phyloP scores from a whole-genome alignment of 176 grass and related monocot genomes.

The Cenchrus purpureus region DNA sequence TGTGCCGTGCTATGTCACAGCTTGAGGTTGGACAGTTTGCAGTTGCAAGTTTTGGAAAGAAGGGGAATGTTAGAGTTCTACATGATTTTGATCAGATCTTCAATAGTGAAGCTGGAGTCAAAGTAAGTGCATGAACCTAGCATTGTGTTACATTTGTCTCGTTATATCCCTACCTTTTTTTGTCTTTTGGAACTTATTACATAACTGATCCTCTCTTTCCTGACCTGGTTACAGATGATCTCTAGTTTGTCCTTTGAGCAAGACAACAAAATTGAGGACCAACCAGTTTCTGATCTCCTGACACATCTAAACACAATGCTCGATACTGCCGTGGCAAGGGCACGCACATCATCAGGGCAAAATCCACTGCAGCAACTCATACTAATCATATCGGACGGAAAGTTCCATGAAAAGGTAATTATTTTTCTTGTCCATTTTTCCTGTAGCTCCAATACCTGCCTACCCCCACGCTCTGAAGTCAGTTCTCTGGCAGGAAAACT shows the following conservation, averaged over 20 bases:
- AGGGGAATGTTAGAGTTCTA: slow-evolving; percentile 76
- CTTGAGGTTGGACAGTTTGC: slow-evolving; percentile 95
- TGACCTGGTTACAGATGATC: slow-evolving; percentile 64
- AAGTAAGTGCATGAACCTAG: slow-evolving; percentile 49
- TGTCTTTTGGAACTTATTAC: background rate
- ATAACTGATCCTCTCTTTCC: slow-evolving; percentile 17
- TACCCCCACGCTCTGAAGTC: slow-evolving; percentile 35
- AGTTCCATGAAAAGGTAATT: slow-evolving; percentile 86
- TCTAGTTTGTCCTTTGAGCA: slow-evolving; percentile 92
- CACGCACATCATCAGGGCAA: slow-evolving; percentile 79
- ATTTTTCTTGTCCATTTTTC: slow-evolving; percentile 4
- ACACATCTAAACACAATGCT: slow-evolving; percentile 82
- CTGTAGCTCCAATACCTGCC: background rate
- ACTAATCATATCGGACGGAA: slow-evolving; percentile 89
- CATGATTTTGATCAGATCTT: slow-evolving; percentile 98
- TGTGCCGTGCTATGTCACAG: slow-evolving; percentile 93
- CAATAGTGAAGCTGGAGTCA: slow-evolving; percentile 79
- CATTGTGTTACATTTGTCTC: slow-evolving; percentile 1
- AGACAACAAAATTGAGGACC: slow-evolving; percentile 89
- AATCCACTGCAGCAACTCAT: slow-evolving; percentile 88
- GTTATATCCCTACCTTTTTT: background rate
- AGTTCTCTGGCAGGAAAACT: slow-evolving; percentile 58
- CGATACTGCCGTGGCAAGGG: slow-evolving; percentile 68
- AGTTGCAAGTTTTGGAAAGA: slow-evolving; percentile 87
- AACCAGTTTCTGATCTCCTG: slow-evolving; percentile 91